Evolutionary conservation across 768 basidiomycete species (phyloP).

Genomic region (Mycena sanguinolenta): DNA sequence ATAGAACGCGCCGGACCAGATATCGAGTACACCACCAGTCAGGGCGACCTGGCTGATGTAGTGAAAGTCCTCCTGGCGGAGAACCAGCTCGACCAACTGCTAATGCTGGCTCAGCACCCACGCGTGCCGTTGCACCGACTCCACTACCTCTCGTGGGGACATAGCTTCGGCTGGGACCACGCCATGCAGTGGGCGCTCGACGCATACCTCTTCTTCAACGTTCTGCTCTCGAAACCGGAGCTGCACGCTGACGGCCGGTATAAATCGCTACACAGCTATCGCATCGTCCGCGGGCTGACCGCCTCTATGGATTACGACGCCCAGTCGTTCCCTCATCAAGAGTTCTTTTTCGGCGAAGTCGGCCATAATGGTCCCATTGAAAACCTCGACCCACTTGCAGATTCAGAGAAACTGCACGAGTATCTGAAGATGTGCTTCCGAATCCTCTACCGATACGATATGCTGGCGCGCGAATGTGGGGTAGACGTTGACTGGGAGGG

Average conservation of each 20-base stretch:
- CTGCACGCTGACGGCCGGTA: conserved; percentile 46
- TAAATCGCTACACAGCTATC: conserved; percentile 39
- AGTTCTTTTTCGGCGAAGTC: conserved; percentile 41
- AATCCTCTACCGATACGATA: conserved; percentile 54
- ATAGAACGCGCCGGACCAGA: conserved; percentile 34
- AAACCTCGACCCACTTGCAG: conserved; percentile 30
- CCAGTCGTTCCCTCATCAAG: conserved; percentile 47
- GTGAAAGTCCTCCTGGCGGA: conserved; percentile 53
- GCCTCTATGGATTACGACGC: conserved; percentile 45
- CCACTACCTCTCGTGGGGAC: conserved; percentile 44
- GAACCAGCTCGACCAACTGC: conserved; percentile 47
- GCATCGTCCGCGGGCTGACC: conserved; percentile 35
- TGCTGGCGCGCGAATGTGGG: conserved; percentile 52
- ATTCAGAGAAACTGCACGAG: conserved; percentile 43
- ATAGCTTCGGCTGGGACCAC: conserved; percentile 51
- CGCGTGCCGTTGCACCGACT: conserved; percentile 45
- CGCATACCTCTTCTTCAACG: conserved; percentile 54
- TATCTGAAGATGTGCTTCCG: conserved; percentile 53
- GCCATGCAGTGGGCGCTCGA: conserved; percentile 46
- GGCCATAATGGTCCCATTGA: background rate
- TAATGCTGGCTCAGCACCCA: conserved; percentile 55
- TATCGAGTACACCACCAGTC: conserved; percentile 36
- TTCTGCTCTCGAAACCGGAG: conserved; percentile 45
- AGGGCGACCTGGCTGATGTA: conserved; percentile 49
- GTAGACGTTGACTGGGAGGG: background rate